These are phyloP conservation scores for Puccinia polysora DNA, from an alignment of 1,284 basidiomycete genomes.

Conservation along the genomic window DNA sequence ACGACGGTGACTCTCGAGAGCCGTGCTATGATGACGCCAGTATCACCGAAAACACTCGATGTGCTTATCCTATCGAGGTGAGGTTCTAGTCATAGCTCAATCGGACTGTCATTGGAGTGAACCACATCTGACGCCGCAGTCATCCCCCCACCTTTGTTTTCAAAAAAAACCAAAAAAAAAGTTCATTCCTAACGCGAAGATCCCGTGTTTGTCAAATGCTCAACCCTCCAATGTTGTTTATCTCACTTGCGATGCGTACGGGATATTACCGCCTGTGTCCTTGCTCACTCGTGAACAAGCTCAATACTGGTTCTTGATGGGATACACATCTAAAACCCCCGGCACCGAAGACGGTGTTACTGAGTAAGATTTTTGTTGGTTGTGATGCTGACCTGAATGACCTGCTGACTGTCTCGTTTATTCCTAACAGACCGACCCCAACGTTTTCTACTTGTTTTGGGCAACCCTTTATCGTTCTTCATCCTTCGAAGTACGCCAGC, in stretches of 20 bases:
- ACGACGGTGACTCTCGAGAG: conserved; percentile 76
- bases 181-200: conserved; percentile 89
- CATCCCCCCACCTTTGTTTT: neutral
- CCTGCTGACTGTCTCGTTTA: neutral
- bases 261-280: conserved; percentile 92
- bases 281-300: conserved; percentile 90
- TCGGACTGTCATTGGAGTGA: neutral
- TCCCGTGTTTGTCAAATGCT: conserved; percentile 75
- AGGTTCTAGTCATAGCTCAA: neutral
- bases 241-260: conserved; percentile 93
- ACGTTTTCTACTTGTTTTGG: conserved; percentile 99
- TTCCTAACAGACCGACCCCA: conserved; percentile 66
- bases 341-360: conserved; percentile 97
- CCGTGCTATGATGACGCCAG: conserved; percentile 94
- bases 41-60: conserved; percentile 99
- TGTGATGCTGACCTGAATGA: neutral
- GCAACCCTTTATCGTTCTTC: conserved; percentile 97
- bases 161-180: too few species aligned
- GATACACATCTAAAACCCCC: conserved; percentile 66
- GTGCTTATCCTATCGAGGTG: conserved; percentile 87
- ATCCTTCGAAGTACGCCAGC: conserved; percentile 73
- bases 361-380: conserved; percentile 56
- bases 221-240: conserved; percentile 62
- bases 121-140: neutral
- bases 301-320: conserved; percentile 64